Conservation (phyloP, 768 basidiomycete genomes). For the Mycena polygramma region DNA sequence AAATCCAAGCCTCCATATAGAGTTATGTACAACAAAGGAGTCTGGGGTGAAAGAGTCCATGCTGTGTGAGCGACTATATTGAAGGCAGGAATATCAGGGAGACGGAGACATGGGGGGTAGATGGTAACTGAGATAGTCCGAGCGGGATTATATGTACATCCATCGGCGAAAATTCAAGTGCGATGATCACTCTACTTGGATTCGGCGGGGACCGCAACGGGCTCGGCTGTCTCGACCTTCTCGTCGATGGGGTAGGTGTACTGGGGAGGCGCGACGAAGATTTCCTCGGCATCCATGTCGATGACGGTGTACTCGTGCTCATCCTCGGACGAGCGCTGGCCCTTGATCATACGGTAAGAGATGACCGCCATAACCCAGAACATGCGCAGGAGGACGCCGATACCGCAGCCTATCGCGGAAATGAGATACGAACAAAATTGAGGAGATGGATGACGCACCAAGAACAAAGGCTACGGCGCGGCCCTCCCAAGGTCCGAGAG, state of each 20-base stretch:
- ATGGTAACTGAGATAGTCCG: not conserved
- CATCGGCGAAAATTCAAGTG: not conserved
- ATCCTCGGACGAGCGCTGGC: conserved; percentile 45
- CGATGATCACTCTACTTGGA: conserved; percentile 1
- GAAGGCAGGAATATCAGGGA: conserved; percentile 1
- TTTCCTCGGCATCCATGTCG: conserved; percentile 60
- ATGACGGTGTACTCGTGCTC: conserved; percentile 56
- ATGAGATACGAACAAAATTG: not conserved
- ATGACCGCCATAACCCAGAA: conserved; percentile 80
- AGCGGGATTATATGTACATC: not conserved
- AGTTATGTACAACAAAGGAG: conserved; percentile 13
- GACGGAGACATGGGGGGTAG: not conserved
- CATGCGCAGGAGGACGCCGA: conserved; percentile 87
- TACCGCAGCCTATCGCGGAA: conserved; percentile 73
- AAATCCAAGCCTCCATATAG: not conserved
- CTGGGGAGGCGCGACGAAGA: conserved; percentile 66
- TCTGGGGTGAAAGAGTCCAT: conserved; percentile 8
- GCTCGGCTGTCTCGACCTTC: conserved; percentile 50
- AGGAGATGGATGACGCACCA: conserved; percentile 54
- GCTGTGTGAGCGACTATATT: conserved; percentile 27
- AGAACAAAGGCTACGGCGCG: conserved; percentile 87
- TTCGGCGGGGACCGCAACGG: conserved; percentile 3
- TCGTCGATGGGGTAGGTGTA: conserved; percentile 67
- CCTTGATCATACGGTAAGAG: conserved; percentile 67
- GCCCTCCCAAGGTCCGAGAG: conserved; percentile 87